Evolutionary conservation across 176 grass and related monocot genomes (phyloP).

Genomic region (Zizania latifolia): DNA sequence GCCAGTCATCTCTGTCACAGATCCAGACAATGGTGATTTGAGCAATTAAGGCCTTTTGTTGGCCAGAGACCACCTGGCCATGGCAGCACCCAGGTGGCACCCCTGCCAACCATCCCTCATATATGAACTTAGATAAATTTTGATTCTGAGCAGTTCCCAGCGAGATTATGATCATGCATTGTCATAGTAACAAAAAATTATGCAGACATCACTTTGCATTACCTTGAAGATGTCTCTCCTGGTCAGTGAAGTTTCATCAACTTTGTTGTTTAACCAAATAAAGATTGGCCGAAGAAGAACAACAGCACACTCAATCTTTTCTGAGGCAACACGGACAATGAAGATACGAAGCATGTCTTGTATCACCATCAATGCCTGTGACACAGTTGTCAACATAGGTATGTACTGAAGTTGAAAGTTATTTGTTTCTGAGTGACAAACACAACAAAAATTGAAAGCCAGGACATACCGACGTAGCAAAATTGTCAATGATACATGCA

Average conservation of each 20-base stretch:
- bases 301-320: slow-evolving; percentile 76
- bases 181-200: neutral
- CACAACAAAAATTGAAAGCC: slow-evolving; percentile 22
- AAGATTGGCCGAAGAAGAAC: slow-evolving; percentile 77
- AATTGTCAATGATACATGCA: slow-evolving; percentile 69
- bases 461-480: slow-evolving; percentile 78
- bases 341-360: slow-evolving; percentile 97
- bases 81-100: neutral
- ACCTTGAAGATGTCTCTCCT: slow-evolving; percentile 79
- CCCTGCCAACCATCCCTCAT: neutral
- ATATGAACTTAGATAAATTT: neutral
- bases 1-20: too few species aligned
- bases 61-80: too few species aligned
- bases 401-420: slow-evolving; percentile 3
- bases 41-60: too few species aligned
- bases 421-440: slow-evolving; percentile 17
- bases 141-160: neutral
- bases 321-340: slow-evolving; percentile 68
- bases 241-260: slow-evolving; percentile 58
- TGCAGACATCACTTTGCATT: neutral
- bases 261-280: slow-evolving; percentile 68
- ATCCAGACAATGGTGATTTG: neutral
- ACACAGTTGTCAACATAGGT: slow-evolving; percentile 12
- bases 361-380: slow-evolving; percentile 72
- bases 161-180: neutral